phyloP scores from a whole-genome alignment of 495 filamentous ascomycete genomes.

The Zalerion maritima region DNA sequence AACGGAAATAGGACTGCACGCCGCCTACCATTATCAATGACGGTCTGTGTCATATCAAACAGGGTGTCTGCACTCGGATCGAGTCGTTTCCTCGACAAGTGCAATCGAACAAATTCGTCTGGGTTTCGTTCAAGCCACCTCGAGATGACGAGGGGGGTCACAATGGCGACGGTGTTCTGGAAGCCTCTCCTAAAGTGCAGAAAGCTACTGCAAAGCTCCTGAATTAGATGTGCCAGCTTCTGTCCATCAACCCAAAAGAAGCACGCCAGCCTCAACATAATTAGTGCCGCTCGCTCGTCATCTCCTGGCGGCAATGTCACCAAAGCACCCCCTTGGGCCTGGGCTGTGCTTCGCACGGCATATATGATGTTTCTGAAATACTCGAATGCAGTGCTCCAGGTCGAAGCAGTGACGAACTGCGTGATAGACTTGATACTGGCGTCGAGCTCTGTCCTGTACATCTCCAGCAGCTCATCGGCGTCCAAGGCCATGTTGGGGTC shows the following conservation, averaged over 20 bases:
- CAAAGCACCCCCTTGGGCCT: slow-evolving; percentile 18
- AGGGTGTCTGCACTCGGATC: slow-evolving; percentile 48
- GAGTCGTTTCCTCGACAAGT: slow-evolving; percentile 38
- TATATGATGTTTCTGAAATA: slow-evolving; percentile 35
- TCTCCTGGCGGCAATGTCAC: slow-evolving; percentile 31
- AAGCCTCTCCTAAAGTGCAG: slow-evolving; percentile 45
- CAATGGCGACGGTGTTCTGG: slow-evolving; percentile 45
- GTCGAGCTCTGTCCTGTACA: slow-evolving; percentile 27
- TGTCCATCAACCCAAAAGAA: slow-evolving; percentile 45
- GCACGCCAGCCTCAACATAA: slow-evolving; percentile 37
- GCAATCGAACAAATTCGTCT: slow-evolving; percentile 44
- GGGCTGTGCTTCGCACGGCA: slow-evolving; percentile 27
- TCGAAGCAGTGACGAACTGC: slow-evolving; percentile 46
- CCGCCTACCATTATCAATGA: slow-evolving; percentile 37
- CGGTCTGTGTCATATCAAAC: slow-evolving; percentile 46
- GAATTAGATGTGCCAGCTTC: slow-evolving; percentile 42
- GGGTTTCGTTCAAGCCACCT: slow-evolving; percentile 50
- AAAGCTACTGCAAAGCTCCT: slow-evolving; percentile 48
- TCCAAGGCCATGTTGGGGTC: slow-evolving; percentile 17
- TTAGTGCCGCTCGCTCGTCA: slow-evolving; percentile 33
- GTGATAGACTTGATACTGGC: slow-evolving; percentile 33
- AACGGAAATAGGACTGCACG: slow-evolving; percentile 43
- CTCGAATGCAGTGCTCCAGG: slow-evolving; percentile 41
- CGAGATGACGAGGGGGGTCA: slow-evolving; percentile 41
- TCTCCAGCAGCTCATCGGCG: slow-evolving; percentile 14